Conservation (phyloP, 2,329 filamentous ascomycete species). For the Trichoderma sp. region DNA sequence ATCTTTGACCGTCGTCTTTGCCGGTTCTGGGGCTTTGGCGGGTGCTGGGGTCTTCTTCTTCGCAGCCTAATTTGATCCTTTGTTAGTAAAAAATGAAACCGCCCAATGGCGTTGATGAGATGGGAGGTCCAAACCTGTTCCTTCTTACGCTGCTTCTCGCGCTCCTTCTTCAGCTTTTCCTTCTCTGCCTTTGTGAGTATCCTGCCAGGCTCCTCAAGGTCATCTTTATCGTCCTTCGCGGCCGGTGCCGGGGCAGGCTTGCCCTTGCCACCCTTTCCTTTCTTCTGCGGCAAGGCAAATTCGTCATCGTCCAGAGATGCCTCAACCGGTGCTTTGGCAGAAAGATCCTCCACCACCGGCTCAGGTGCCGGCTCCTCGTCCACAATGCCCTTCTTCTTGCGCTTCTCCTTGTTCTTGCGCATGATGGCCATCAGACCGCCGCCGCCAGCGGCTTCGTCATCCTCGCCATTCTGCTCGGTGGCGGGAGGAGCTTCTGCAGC, state of each 20-base stretch:
- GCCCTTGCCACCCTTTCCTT: conserved; percentile 55
- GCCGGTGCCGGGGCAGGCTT: conserved; percentile 34
- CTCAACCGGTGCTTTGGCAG: conserved; percentile 72
- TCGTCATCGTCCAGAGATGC: conserved; percentile 83
- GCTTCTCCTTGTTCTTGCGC: conserved; percentile 79
- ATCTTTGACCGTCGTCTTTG: conserved; percentile 41
- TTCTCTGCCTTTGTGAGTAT: conserved; percentile 98
- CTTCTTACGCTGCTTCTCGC: conserved; percentile 97
- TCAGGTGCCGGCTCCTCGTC: conserved; percentile 59
- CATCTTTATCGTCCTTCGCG: conserved; percentile 49
- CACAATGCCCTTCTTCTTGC: conserved; percentile 83
- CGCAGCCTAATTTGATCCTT: conserved; percentile 51
- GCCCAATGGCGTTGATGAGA: neutral
- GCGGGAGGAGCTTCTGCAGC: conserved; percentile 49
- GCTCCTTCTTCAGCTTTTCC: conserved; percentile 96
- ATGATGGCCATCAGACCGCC: conserved; percentile 76
- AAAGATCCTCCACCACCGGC: conserved; percentile 37
- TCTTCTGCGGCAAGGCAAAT: conserved; percentile 78
- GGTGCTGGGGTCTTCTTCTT: conserved; percentile 68
- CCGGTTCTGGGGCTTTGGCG: conserved; percentile 30
- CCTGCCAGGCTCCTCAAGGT: conserved; percentile 54
- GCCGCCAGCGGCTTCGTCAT: conserved; percentile 51
- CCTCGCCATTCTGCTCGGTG: conserved; percentile 46
- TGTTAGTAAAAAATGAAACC: conserved; percentile 19
- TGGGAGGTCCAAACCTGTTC: conserved; percentile 65